Evolutionary conservation across 768 basidiomycete genomes (phyloP).

Genomic region (Termitomyces eurrhizus): DNA sequence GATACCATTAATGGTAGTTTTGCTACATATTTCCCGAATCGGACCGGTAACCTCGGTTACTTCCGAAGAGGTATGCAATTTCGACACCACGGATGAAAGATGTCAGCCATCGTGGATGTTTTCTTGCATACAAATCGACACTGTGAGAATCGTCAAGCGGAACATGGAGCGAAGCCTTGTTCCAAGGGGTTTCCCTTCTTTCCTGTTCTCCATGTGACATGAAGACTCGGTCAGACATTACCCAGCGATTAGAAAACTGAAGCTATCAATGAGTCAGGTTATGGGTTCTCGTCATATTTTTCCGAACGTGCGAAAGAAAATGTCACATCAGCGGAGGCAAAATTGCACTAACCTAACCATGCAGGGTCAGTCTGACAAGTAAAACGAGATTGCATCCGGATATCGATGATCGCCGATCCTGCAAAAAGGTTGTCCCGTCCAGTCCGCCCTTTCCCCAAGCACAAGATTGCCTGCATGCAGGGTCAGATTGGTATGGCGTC

Average conservation of each 20-base stretch:
- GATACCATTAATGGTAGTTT: background rate
- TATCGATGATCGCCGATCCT: background rate
- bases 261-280: background rate
- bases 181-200: background rate
- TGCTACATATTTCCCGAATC: background rate
- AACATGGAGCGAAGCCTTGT: background rate
- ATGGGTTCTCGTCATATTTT: background rate
- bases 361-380: background rate
- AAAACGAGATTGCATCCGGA: background rate
- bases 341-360: background rate
- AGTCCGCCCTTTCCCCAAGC: background rate
- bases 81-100: background rate
- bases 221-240: background rate
- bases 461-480: background rate
- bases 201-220: background rate
- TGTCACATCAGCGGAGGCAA: background rate
- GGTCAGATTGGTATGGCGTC: slow-evolving; percentile 1
- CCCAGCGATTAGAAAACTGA: background rate
- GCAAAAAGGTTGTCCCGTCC: background rate
- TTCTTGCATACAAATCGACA: background rate
- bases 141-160: background rate
- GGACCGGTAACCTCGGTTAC: background rate
- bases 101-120: background rate
- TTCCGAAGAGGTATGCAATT: background rate
- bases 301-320: background rate